Evolutionary conservation across 257 asterid genomes (phyloP).

Genomic region (Fraxinus quadrangulata): DNA sequence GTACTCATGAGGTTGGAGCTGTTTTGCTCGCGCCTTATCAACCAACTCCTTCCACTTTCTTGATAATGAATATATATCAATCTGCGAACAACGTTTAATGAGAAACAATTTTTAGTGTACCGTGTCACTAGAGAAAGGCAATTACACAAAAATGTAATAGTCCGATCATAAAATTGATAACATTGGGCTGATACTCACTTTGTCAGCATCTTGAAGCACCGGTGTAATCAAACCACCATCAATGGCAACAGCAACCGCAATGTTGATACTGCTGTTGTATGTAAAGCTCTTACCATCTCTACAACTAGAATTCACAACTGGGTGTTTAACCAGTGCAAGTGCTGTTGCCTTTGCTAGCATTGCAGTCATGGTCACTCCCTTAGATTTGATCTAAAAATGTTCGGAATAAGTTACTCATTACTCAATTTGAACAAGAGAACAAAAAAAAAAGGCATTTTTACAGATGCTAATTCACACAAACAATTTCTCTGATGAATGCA

Average conservation of each 20-base stretch:
- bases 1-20: conserved; percentile 91
- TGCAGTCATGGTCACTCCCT: conserved; percentile 99
- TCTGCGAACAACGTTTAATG: conserved; percentile 35
- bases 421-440: conserved; percentile 9
- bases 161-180: conserved; percentile 6
- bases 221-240: conserved; percentile 98
- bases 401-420: conserved; percentile 9
- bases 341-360: conserved; percentile 94
- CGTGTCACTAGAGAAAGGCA: conserved; percentile 11
- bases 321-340: conserved; percentile 84
- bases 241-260: conserved; percentile 97
- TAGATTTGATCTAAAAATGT: conserved; percentile 66
- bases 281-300: conserved; percentile 95
- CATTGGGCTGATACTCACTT: conserved; percentile 44
- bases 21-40: conserved; percentile 95
- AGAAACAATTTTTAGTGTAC: conserved; percentile 9
- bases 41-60: conserved; percentile 98
- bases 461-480: too few relatives aligned
- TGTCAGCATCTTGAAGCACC: conserved; percentile 95
- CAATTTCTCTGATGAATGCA: conserved; percentile 19
- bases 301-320: conserved; percentile 91
- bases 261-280: conserved; percentile 80
- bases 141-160: neutral
- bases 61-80: conserved; percentile 84
- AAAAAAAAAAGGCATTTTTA: neutral